Evolutionary conservation across 2,329 filamentous ascomycete genomes (phyloP).

Genomic region (Massarina eburnea): DNA sequence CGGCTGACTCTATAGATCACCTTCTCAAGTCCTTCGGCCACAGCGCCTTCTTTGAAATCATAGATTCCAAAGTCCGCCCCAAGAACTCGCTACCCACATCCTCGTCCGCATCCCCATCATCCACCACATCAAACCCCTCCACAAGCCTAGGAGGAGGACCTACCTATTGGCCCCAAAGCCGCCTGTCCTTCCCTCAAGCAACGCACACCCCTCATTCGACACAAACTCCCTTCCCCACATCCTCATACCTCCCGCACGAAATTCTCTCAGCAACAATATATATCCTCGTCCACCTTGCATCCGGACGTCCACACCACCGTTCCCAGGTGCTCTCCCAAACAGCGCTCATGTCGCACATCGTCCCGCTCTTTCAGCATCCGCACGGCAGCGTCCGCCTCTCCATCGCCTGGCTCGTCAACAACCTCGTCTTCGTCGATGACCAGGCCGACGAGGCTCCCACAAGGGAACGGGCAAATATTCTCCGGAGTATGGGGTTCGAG

Average conservation of each 20-base stretch:
- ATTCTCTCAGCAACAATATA: slow-evolving; percentile 78
- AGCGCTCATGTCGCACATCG: slow-evolving; percentile 71
- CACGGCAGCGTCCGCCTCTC: slow-evolving; percentile 74
- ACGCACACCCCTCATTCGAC: slow-evolving; percentile 5
- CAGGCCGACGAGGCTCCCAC: slow-evolving; percentile 66
- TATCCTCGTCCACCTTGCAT: slow-evolving; percentile 85
- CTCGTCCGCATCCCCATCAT: slow-evolving; percentile 7
- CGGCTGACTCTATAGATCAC: slow-evolving; percentile 75
- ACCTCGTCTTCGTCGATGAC: slow-evolving; percentile 82
- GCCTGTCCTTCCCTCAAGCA: slow-evolving; percentile 61
- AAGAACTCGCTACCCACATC: slow-evolving; percentile 20
- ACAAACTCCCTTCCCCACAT: not conserved
- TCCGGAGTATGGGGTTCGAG: slow-evolving; percentile 72
- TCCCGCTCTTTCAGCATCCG: slow-evolving; percentile 72
- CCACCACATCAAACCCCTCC: slow-evolving; percentile 12
- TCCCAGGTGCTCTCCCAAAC: slow-evolving; percentile 69
- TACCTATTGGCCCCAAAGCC: slow-evolving; percentile 59
- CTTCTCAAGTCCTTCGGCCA: slow-evolving; percentile 75
- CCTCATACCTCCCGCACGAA: slow-evolving; percentile 49
- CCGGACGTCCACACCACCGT: slow-evolving; percentile 75
- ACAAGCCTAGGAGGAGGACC: slow-evolving; percentile 6
- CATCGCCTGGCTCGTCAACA: slow-evolving; percentile 81
- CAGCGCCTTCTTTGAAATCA: slow-evolving; percentile 75
- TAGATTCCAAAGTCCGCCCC: slow-evolving; percentile 74
- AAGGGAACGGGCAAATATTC: slow-evolving; percentile 65